Conservation (phyloP, 75 land plant species). For the Pinus tabuliformis region DNA sequence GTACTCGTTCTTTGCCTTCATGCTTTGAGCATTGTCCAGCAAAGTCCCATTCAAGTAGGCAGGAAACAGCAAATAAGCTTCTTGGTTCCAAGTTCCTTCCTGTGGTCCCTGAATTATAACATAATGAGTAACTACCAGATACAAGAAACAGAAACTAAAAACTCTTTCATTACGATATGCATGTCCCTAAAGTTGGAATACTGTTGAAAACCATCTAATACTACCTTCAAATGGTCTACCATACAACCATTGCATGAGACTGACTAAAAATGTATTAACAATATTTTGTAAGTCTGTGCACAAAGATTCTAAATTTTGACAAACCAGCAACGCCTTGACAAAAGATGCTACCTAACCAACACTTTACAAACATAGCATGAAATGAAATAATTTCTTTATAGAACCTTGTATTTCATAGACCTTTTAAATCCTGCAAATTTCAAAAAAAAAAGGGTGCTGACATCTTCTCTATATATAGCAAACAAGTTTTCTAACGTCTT, state of each 20-base stretch:
- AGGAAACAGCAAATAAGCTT: conserved; percentile 95
- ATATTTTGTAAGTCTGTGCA: background rate
- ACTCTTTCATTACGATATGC: background rate
- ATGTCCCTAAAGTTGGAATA: background rate
- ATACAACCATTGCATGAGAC: too few species aligned
- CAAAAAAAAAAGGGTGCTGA: background rate
- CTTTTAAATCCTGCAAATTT: background rate
- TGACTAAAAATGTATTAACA: background rate
- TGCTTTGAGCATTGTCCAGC: conserved; percentile 54
- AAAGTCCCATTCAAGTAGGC: conserved; percentile 94
- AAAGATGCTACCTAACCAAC: background rate
- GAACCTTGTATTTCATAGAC: background rate
- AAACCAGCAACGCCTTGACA: background rate
- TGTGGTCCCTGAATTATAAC: conserved; percentile 39
- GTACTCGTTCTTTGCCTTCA: conserved; percentile 79
- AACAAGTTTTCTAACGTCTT: background rate
- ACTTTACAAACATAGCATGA: background rate
- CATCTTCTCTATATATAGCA: background rate
- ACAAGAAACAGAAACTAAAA: background rate
- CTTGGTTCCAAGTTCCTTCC: conserved; percentile 80
- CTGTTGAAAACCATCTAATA: background rate
- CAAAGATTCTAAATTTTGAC: background rate
- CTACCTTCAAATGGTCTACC: background rate
- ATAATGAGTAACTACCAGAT: background rate
- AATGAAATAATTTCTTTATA: background rate